Conservation (phyloP, 1,139 yeast species). For the Geotrichum phurueaensis region DNA sequence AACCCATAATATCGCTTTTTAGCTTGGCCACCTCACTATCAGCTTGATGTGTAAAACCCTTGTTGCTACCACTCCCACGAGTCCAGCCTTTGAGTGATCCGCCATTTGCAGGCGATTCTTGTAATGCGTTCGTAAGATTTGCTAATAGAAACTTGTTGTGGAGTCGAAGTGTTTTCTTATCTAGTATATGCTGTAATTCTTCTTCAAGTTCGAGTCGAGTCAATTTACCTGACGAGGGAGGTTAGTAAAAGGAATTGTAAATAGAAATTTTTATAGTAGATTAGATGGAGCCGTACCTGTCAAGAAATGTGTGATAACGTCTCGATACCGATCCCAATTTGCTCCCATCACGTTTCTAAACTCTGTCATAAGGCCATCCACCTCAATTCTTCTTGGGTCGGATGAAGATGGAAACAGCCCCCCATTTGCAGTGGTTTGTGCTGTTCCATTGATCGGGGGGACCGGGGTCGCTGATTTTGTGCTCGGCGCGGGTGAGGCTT, state of each 20-base stretch:
- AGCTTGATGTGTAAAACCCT: conserved; percentile 28
- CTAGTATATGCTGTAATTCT: conserved; percentile 51
- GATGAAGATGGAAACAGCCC: conserved; percentile 18
- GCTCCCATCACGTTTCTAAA: conserved; percentile 66
- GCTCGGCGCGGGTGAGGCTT: background rate
- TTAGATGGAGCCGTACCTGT: conserved; percentile 43
- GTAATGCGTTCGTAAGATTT: conserved; percentile 75
- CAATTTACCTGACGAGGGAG: conserved; percentile 38
- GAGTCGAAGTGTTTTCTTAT: conserved; percentile 46
- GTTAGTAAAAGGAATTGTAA: background rate
- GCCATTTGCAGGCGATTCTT: conserved; percentile 61
- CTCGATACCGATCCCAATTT: conserved; percentile 84
- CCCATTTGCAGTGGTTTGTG: background rate
- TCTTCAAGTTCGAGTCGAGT: conserved; percentile 68
- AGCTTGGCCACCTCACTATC: conserved; percentile 66
- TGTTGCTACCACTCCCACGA: conserved; percentile 35
- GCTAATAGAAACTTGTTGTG: conserved; percentile 81
- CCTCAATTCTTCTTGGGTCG: conserved; percentile 46
- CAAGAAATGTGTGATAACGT: conserved; percentile 65
- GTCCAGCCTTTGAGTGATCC: conserved; percentile 44
- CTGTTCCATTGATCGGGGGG: background rate
- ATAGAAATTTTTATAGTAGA: background rate
- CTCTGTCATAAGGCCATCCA: conserved; percentile 66
- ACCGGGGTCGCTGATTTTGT: background rate
- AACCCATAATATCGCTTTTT: conserved; percentile 79